Evolutionary conservation across 164 flowering plant species (phyloP), one percentile per base, ranked within the genome.

Genomic region (Piper betle): DNA sequence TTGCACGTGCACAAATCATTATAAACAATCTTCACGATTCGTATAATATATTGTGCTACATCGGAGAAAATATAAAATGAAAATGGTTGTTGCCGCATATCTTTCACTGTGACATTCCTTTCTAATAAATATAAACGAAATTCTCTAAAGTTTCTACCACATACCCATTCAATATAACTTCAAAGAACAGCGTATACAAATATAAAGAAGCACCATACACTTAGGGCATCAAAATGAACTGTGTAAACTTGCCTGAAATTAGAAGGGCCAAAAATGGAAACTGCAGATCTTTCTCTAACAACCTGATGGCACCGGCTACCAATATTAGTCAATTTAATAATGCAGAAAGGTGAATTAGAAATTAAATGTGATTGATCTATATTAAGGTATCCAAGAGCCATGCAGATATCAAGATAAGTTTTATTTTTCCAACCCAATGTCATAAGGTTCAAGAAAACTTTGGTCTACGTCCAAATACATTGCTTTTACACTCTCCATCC

Each of bases 261-360:
- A 92, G 96, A 70, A 92, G 79, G 38, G 85, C 88, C 79, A 92
- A 65, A 80, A 92, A 92, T 60, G 98, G 98, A 76, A 92, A 92
- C 58, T 79, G 82, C 78, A 92, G 64, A 33, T 89, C 80, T 66
- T 57, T 73, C 60, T 87, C 85, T 25, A 67, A 66, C 81, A 89
- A 63, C 83, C 98, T 92, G 68, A 52, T 70, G 17, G 42, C 15
- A 46, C 15, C 50, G 6, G 50, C 15, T 46, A 46, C 50, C 12
- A 46, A 46, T 46, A 46, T 46, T 2, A 46, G 50, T 25, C 33
- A 46, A 46, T 15, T 15, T 46, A 15, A 46, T 46, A 15, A 46
- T 55, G 58, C 58, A 55, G 33, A 25, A n/a, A 53, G 17, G 56
- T 11, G 38, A 55, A 55, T 55, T 25, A 25, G 33, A 25, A 25